Evolutionary conservation across 1,284 basidiomycete species (phyloP).

Genomic region (Cutaneotrichosporon daszewskae): DNA sequence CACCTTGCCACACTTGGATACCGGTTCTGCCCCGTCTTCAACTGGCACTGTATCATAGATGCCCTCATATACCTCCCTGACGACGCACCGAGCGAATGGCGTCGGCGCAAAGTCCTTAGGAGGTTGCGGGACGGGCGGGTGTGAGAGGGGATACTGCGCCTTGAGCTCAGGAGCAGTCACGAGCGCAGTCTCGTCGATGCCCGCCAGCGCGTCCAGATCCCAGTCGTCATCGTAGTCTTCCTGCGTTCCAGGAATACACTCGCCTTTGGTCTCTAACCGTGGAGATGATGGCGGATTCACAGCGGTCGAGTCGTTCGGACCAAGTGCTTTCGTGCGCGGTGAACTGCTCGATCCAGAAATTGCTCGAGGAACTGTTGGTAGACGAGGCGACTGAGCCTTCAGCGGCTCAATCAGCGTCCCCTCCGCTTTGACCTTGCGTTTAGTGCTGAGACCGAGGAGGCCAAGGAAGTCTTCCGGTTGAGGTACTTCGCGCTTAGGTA

Average conservation of each 20-base stretch:
- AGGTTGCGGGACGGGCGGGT: slow-evolving; percentile 30
- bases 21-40: slow-evolving; percentile 2
- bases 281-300: background rate
- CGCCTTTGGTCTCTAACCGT: background rate
- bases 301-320: background rate
- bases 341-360: too few species aligned
- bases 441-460: too few species aligned
- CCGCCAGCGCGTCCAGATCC: slow-evolving; percentile 32
- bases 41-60: slow-evolving; percentile 7
- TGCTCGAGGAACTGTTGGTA: too few species aligned
- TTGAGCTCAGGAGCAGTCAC: slow-evolving; percentile 4
- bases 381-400: too few species aligned
- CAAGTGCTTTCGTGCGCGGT: too few species aligned
- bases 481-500: too few species aligned
- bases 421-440: too few species aligned
- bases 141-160: slow-evolving; percentile 31
- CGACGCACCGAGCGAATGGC: slow-evolving; percentile 32
- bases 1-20: slow-evolving; percentile 25
- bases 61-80: slow-evolving; percentile 27
- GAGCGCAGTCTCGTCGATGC: slow-evolving; percentile 28
- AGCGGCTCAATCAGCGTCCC: too few species aligned
- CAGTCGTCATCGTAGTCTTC: slow-evolving; percentile 34
- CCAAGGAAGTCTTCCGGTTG: too few species aligned
- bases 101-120: slow-evolving; percentile 28
- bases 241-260: background rate